Evolutionary conservation across 2,329 filamentous ascomycete species (phyloP).

Genomic region (Penicillium sclerotiorum): DNA sequence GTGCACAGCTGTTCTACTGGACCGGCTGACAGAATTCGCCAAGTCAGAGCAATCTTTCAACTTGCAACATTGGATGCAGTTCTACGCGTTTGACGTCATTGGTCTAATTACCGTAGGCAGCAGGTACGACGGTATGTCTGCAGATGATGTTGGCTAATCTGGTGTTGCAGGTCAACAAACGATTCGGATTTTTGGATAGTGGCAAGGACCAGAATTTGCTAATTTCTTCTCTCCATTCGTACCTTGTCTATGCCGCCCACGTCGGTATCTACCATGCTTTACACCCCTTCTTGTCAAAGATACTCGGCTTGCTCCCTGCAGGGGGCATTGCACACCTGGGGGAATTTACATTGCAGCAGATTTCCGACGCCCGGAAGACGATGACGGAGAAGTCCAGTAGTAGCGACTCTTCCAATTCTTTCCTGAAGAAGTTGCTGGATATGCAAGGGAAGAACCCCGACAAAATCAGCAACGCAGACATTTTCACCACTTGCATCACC

Average conservation of each 20-base stretch:
- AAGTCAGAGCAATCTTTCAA: conserved; percentile 4
- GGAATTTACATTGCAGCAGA: no score
- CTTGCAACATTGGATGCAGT: conserved; percentile 20
- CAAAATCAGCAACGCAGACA: background rate
- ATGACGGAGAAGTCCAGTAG: no score
- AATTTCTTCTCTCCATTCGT: background rate
- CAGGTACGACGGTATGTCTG: no score
- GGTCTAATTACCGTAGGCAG: conserved; percentile 32
- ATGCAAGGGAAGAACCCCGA: background rate
- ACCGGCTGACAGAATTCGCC: background rate
- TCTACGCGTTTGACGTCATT: conserved; percentile 29
- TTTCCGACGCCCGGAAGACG: no score
- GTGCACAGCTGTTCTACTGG: conserved; percentile 1
- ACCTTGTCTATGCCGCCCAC: background rate
- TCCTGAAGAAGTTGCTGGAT: background rate
- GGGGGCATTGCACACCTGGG: no score
- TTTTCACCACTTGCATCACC: background rate
- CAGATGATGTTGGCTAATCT: no score
- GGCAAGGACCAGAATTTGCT: no score
- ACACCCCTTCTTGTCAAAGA: background rate
- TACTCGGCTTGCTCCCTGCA: no score
- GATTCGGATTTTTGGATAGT: background rate
- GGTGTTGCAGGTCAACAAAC: no score
- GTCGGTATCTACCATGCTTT: background rate
- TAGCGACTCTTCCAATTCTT: no score